Evolutionary conservation across 371 early-diverging fungal genomes (phyloP).

Genomic region (Mucor circinelloides): DNA sequence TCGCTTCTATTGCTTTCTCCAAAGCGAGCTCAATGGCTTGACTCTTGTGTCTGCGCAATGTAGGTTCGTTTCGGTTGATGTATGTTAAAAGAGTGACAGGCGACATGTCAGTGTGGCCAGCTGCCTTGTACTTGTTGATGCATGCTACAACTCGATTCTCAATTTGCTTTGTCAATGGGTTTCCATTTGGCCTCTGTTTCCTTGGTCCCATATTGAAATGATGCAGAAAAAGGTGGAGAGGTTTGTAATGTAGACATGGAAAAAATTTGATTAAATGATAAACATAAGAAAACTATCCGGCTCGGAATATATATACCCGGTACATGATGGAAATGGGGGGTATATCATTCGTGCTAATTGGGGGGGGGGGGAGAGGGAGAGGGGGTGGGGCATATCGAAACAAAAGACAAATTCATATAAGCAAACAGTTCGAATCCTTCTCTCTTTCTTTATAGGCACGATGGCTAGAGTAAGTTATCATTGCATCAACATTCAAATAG

Average conservation of each 20-base stretch:
- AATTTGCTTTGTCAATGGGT: constrained; percentile 25
- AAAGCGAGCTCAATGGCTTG: constrained; percentile 50
- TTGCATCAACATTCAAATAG: neutral
- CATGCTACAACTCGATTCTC: constrained; percentile 32
- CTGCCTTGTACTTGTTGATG: constrained; percentile 37
- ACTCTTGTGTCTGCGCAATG: constrained; percentile 52
- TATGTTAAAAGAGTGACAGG: constrained; percentile 44
- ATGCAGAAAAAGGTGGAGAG: neutral
- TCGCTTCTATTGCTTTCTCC: constrained; percentile 30
- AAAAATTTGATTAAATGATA: constrained; percentile 6
- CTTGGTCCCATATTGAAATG: neutral
- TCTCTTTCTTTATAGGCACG: constrained; percentile 37
- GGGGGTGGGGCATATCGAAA: neutral
- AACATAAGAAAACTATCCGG: constrained; percentile 7
- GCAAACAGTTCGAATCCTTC: constrained; percentile 22
- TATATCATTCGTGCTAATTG: neutral
- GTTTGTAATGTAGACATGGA: neutral
- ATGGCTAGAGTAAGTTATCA: constrained; percentile 39
- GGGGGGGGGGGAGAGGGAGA: neutral
- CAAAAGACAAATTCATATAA: constrained; percentile 3
- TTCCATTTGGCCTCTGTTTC: constrained; percentile 20
- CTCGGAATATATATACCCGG: constrained; percentile 4
- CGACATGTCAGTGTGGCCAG: constrained; percentile 35
- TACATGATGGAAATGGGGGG: neutral
- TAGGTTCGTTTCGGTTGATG: constrained; percentile 45